These are phyloP conservation scores for Irpex rosettiformis DNA, from an alignment of 1,284 basidiomycete genomes.

Conservation along the genomic window DNA sequence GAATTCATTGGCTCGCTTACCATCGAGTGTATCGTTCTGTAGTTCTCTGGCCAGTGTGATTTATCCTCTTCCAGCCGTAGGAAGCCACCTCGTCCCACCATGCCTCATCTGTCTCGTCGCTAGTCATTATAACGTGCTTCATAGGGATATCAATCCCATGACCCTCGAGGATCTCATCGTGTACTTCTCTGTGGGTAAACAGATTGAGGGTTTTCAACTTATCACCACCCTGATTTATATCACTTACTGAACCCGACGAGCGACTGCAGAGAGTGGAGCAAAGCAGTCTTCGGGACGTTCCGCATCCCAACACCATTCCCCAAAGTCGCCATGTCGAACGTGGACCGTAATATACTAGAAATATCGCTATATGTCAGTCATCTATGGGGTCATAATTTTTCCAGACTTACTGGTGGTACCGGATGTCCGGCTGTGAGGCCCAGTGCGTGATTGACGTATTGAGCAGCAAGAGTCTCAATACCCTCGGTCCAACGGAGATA, in stretches of 20 bases:
- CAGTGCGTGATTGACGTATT: constrained; percentile 39
- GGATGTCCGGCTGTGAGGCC: constrained; percentile 30
- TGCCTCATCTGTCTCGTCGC: constrained; percentile 58
- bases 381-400: no score
- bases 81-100: constrained; percentile 64
- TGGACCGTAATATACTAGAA: constrained; percentile 60
- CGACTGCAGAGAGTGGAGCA: constrained; percentile 54
- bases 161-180: constrained; percentile 45
- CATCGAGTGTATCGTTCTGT: constrained; percentile 52
- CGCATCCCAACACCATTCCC: constrained; percentile 40
- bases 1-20: constrained; percentile 27
- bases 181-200: constrained; percentile 42
- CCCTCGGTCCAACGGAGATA: constrained; percentile 42
- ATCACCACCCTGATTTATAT: neutral
- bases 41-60: constrained; percentile 50
- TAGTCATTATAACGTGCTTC: constrained; percentile 64
- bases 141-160: constrained; percentile 43
- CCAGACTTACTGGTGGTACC: constrained; percentile 41
- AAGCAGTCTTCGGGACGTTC: constrained; percentile 52
- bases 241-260: constrained; percentile 43
- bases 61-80: constrained; percentile 56
- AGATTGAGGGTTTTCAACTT: neutral
- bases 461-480: constrained; percentile 35
- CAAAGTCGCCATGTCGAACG: constrained; percentile 61
- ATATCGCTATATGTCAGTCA: constrained; percentile 12